Conservation (phyloP, 2,329 filamentous ascomycete species). For the Coniochaeta pulveracea region DNA sequence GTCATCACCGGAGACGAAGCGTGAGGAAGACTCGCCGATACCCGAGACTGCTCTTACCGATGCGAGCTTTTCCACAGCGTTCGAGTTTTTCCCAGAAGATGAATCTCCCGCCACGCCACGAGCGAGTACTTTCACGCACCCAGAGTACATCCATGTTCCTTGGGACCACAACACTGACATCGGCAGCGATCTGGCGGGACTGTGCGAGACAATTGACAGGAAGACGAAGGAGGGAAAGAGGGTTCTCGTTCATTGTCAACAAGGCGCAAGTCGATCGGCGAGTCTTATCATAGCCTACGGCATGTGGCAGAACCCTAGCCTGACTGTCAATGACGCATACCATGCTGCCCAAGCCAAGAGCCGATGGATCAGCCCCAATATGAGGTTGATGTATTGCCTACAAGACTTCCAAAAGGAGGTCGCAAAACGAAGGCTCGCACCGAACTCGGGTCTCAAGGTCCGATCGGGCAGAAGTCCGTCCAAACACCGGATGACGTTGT, state of each 20-base stretch:
- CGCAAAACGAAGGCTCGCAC: slow-evolving; percentile 33
- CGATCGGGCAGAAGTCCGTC: slow-evolving; percentile 42
- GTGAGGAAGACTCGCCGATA: slow-evolving; percentile 29
- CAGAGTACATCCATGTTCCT: slow-evolving; percentile 77
- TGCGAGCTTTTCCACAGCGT: slow-evolving; percentile 48
- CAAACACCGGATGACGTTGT: slow-evolving; percentile 49
- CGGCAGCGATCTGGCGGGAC: slow-evolving; percentile 59
- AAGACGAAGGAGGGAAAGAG: slow-evolving; percentile 63
- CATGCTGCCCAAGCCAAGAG: slow-evolving; percentile 71
- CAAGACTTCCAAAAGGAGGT: slow-evolving; percentile 67
- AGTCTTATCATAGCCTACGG: slow-evolving; percentile 82
- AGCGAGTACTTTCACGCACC: slow-evolving; percentile 37
- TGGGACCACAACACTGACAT: slow-evolving; percentile 90
- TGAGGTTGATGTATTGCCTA: slow-evolving; percentile 83
- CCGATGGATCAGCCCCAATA: slow-evolving; percentile 82
- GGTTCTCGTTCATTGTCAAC: slow-evolving; percentile 75
- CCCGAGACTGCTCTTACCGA: slow-evolving; percentile 47
- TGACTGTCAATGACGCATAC: slow-evolving; percentile 76
- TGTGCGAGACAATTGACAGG: slow-evolving; percentile 68
- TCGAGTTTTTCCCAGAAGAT: slow-evolving; percentile 39
- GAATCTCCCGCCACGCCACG: slow-evolving; percentile 48
- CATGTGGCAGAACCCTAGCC: slow-evolving; percentile 63
- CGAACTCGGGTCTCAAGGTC: slow-evolving; percentile 34
- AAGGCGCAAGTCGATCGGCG: slow-evolving; percentile 74
- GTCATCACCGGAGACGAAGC: slow-evolving; percentile 17